Evolutionary conservation across 352 stramenopile species (phyloP), one percentile per base, ranked within the genome.

Genomic region (Phytopythium ostracodes): DNA sequence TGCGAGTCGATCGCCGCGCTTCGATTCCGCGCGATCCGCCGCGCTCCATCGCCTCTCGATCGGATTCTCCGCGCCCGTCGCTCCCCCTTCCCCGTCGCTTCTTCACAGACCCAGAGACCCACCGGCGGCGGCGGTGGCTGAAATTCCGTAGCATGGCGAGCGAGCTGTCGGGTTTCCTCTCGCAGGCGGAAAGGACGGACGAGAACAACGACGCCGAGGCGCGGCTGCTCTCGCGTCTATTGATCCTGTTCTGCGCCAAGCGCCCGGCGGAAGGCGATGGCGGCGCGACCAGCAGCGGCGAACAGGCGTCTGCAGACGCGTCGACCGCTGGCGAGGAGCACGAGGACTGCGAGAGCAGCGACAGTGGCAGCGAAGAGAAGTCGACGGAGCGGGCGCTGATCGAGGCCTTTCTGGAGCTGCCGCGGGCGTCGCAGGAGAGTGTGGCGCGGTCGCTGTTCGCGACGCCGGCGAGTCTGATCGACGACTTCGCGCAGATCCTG

Each of bases 371-470:
- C 50, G 50, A 3, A 2, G 17, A 35, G 15, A 42, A 36, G 12
- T 20, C 31, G 56, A 4, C 33, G 14, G 60, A 66, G 59, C 47
- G 58, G 29, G 43, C 64, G 49, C 68, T 84, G 18, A 60, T 87
- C 29, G 51, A 76, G 27, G 64, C 72, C 35, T 81, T 90, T 44
- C 36, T 89, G 14, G 27, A 62, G 11, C 53, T 81, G 14, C 57
- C 77, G 17, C 60, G 46, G 25, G 55, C 64, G 18, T 81, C 75
- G 33, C 75, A 88, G 63, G 66, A 75, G 36, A 69, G 74, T 33
- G 46, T 87, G n/a, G 66, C 56, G 49, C 73, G 75, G 59, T 76
- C 73, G 55, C 66, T 84, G 11, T 81, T 84, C 42, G 73, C 75
- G 29, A 60, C 77, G 9, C 76, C 73, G 22, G 40, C 74, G 44